A percentile compares a stretch with the other conserved stretches of the same genome.
Evolutionary conservation across 768 basidiomycete genomes (phyloP).

Genomic region (Lentinus brumalis): DNA sequence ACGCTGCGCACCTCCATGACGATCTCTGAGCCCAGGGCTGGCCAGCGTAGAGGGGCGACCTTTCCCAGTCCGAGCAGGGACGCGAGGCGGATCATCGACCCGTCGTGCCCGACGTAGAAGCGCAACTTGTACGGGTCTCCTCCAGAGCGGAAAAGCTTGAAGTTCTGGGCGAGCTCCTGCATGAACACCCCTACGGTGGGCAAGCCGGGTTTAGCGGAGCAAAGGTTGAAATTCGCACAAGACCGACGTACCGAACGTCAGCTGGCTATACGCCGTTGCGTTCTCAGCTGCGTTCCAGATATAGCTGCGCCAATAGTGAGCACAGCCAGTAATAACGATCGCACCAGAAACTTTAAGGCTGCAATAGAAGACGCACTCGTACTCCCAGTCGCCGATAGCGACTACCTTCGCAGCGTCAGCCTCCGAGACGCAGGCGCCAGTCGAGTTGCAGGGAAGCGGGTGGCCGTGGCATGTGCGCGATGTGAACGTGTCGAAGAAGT

Average conservation of each 20-base stretch:
- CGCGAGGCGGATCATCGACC: constrained; percentile 43
- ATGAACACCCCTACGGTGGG: constrained; percentile 46
- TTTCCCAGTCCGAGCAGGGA: constrained; percentile 44
- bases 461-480: constrained; percentile 50
- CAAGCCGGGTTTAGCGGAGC: not conserved
- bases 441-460: constrained; percentile 46
- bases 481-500: constrained; percentile 54
- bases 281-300: constrained; percentile 52
- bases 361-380: constrained; percentile 34
- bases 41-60: constrained; percentile 41
- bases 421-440: constrained; percentile 42
- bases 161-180: constrained; percentile 44
- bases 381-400: constrained; percentile 42
- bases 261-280: constrained; percentile 43
- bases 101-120: constrained; percentile 52
- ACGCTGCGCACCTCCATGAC: constrained; percentile 42
- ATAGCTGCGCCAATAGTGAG: constrained; percentile 36
- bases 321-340: not conserved
- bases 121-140: constrained; percentile 38
- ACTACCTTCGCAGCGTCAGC: constrained; percentile 40
- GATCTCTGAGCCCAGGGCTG: constrained; percentile 50
- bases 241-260: constrained; percentile 42
- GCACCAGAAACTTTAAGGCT: not conserved
- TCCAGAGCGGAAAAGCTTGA: constrained; percentile 36
- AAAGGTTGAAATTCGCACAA: not conserved